Base-by-base conservation (phyloP, 306 rosid genomes). In the Cucurbita argyrosperma region DNA sequence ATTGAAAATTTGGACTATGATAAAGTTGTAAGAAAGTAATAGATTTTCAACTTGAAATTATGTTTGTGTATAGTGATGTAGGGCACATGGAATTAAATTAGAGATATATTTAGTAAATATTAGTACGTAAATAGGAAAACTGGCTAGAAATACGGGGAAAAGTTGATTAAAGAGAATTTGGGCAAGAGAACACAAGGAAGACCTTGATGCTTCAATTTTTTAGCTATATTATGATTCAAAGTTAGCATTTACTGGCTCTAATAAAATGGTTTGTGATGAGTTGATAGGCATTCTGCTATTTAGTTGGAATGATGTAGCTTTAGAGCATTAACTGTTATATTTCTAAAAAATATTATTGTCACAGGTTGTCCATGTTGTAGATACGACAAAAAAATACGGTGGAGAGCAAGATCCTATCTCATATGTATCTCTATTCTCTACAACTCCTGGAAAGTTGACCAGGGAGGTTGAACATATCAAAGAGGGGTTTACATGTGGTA, bases 301-400 rank as follows among this genome's bases (percentile, higher is more conserved):
- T 60, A 60, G 18, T 60, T 60, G 66, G 19, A 60, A 60, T 61
- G 46, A 30, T 61, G 67, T 64, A n/a, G 50, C 23, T 39, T 64
- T 16, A 16, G 15, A 40, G 71, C 14, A 39, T 67, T 46, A 10
- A 42, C 51, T 74, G 52, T 57, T 43, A 38, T 83, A 42, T 43
- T 80, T 40, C 53, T 66, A 66, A 66, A 66, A 45, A n/a, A n/a
- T 6, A 39, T 9, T 19, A 10, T 43, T 66, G 72, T 79, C 76
- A 77, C 85, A 94, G 99, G 97, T 89, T 78, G 99, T 94, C 46
- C 99, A 94, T 79, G 89, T 94, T 62, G 96, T 94, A 74, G 97
- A 94, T 62, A 67, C 92, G 75, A 87, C 91, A 2, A 77, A 62
- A 76, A 81, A 63, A 59, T 64, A 71, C 75, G 82, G 81, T 79